Evolutionary conservation across 169 alveolate genomes (phyloP).

Genomic region (Cryptosporidium bovis): DNA sequence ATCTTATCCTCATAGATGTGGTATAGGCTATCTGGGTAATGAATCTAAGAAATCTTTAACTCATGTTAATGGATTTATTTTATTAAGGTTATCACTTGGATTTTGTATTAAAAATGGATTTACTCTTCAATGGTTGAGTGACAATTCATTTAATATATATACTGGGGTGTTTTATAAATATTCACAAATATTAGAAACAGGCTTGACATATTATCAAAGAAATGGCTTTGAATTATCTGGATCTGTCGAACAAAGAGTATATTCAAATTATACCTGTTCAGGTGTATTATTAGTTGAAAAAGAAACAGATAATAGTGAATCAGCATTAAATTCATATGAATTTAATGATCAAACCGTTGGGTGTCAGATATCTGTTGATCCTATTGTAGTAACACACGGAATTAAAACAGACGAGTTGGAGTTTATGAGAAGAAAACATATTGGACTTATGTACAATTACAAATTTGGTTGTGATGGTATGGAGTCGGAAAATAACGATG

Average conservation of each 20-base stretch:
- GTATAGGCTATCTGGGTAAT: conserved; percentile 79
- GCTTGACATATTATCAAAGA: conserved; percentile 78
- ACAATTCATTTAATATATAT: conserved; percentile 78
- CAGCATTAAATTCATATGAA: not conserved
- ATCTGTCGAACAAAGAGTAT: conserved; percentile 75
- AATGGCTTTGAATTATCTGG: conserved; percentile 78
- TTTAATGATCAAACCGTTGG: conserved; percentile 6
- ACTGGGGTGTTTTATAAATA: conserved; percentile 77
- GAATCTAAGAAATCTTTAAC: conserved; percentile 73
- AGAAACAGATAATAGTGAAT: not conserved
- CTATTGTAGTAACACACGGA: conserved; percentile 48
- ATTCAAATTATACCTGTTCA: conserved; percentile 76
- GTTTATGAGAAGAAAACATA: conserved; percentile 72
- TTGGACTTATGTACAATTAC: conserved; percentile 72
- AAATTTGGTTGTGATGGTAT: conserved; percentile 77
- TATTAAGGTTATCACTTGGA: conserved; percentile 77
- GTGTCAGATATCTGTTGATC: conserved; percentile 42
- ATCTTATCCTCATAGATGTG: conserved; percentile 80
- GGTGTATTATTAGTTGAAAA: conserved; percentile 74
- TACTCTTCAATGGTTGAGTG: conserved; percentile 79
- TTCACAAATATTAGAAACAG: conserved; percentile 77
- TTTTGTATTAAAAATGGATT: conserved; percentile 79
- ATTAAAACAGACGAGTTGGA: conserved; percentile 34
- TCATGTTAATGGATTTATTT: conserved; percentile 74
- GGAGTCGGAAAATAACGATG: conserved; percentile 62